Conservation (phyloP, 768 basidiomycete species). For the Termitomyces sp. region DNA sequence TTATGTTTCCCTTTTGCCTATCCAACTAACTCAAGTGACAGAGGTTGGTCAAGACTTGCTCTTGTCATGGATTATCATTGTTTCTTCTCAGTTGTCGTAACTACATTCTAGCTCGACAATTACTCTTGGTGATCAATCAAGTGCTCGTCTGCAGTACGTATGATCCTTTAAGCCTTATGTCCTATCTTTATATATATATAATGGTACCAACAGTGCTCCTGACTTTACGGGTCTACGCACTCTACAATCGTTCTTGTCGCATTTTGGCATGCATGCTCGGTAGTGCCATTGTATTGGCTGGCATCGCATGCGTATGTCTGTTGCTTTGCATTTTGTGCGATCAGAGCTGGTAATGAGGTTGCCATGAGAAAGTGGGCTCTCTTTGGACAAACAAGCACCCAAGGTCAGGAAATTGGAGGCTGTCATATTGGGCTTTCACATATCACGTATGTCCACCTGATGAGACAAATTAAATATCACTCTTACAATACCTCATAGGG, state of each 20-base stretch:
- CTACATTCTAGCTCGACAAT: slow-evolving; percentile 33
- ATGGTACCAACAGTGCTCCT: slow-evolving; percentile 27
- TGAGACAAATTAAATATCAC: neutral
- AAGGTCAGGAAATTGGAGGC: slow-evolving; percentile 12
- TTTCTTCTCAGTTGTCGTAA: slow-evolving; percentile 28
- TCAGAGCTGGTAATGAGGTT: neutral
- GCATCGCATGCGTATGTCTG: slow-evolving; percentile 28
- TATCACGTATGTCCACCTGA: slow-evolving; percentile 21
- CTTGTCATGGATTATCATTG: neutral
- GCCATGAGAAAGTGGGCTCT: neutral
- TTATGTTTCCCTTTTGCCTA: neutral
- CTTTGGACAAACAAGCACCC: neutral
- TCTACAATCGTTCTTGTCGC: slow-evolving; percentile 26
- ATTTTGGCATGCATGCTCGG: slow-evolving; percentile 30
- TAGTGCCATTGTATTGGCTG: slow-evolving; percentile 22
- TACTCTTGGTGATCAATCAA: slow-evolving; percentile 36
- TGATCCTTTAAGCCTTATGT: neutral
- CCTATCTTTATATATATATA: neutral
- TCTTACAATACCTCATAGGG: neutral
- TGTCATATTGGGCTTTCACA: slow-evolving; percentile 28
- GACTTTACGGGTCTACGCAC: slow-evolving; percentile 42
- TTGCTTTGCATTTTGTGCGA: slow-evolving; percentile 1
- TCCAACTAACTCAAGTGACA: neutral
- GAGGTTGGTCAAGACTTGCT: slow-evolving; percentile 7
- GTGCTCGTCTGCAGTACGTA: slow-evolving; percentile 41